phyloP scores from a whole-genome alignment of 495 filamentous ascomycete species.

The Xylaria castorea region DNA sequence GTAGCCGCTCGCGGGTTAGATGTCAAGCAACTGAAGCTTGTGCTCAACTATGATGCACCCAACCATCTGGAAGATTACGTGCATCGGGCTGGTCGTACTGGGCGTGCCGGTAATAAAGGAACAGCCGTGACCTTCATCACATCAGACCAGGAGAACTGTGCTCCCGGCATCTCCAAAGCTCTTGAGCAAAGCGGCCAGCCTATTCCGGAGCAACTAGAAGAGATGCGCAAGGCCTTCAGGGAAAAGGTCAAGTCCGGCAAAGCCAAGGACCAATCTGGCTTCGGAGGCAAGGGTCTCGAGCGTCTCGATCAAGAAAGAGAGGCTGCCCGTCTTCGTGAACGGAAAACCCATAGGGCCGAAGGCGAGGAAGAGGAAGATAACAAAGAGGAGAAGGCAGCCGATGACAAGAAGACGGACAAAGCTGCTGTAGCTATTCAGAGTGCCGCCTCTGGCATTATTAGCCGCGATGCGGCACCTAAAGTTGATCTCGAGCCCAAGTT shows the following conservation, averaged over 20 bases:
- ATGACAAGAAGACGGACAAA: conserved; percentile 65
- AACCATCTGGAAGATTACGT: conserved; percentile 99
- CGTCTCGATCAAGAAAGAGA: conserved; percentile 90
- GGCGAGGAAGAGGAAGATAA: conserved; percentile 88
- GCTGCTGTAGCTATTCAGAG: conserved; percentile 69
- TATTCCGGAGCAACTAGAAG: conserved; percentile 70
- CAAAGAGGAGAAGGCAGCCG: conserved; percentile 69
- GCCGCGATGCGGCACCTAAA: conserved; percentile 49
- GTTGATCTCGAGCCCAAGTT: conserved; percentile 62
- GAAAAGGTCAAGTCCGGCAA: conserved; percentile 94
- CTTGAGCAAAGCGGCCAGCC: conserved; percentile 88
- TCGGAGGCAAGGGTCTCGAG: conserved; percentile 94
- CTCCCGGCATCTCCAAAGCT: conserved; percentile 89
- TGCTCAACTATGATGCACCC: conserved; percentile 96
- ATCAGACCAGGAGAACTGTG: conserved; percentile 87
- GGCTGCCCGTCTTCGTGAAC: conserved; percentile 79
- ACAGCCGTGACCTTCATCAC: conserved; percentile 96
- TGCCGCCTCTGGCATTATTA: conserved; percentile 62
- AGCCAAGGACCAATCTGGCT: conserved; percentile 86
- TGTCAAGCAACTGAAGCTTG: conserved; percentile 94
- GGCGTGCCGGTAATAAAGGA: conserved; percentile 91
- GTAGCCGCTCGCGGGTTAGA: conserved; percentile 95
- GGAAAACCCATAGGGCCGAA: conserved; percentile 87
- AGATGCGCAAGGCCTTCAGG: conserved; percentile 70
- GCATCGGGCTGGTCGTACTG: conserved; percentile 92